Conservation (phyloP, 768 basidiomycete genomes). For the Hortiboletus campestris region DNA sequence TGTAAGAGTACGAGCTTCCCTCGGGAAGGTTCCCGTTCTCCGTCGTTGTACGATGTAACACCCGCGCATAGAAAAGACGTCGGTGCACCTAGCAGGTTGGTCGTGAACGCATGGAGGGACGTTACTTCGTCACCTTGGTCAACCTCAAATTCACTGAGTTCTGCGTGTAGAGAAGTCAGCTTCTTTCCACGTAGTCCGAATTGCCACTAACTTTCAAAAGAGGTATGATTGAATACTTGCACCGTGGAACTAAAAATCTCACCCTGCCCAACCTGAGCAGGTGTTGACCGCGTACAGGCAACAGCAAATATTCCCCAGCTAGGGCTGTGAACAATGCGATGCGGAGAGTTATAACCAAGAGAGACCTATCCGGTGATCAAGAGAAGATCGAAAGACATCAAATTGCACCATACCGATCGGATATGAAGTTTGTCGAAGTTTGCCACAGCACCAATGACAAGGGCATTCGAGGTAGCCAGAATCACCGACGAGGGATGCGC, state of each 20-base stretch:
- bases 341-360: constrained; percentile 71
- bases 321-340: constrained; percentile 60
- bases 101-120: constrained; percentile 40
- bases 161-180: constrained; percentile 13
- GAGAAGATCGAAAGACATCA: not conserved
- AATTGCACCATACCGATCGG: constrained; percentile 52
- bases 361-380: constrained; percentile 47
- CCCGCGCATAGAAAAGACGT: constrained; percentile 52
- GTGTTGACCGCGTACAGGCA: constrained; percentile 52
- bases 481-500: constrained; percentile 55
- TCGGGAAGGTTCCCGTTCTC: constrained; percentile 48
- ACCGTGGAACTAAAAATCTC: constrained; percentile 54
- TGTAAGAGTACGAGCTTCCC: constrained; percentile 64
- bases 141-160: constrained; percentile 31
- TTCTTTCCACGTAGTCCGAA: not conserved
- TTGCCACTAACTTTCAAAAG: constrained; percentile 57
- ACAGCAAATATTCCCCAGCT: constrained; percentile 61
- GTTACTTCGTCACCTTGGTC: constrained; percentile 61
- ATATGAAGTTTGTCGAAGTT: constrained; percentile 80
- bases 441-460: constrained; percentile 65
- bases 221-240: constrained; percentile 61
- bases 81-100: constrained; percentile 27
- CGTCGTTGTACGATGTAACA: constrained; percentile 39
- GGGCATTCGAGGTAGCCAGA: constrained; percentile 49
- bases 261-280: constrained; percentile 51